These are phyloP conservation scores for Lepidium campestre DNA, from an alignment of 441 rosid genomes.

Conservation along the genomic window DNA sequence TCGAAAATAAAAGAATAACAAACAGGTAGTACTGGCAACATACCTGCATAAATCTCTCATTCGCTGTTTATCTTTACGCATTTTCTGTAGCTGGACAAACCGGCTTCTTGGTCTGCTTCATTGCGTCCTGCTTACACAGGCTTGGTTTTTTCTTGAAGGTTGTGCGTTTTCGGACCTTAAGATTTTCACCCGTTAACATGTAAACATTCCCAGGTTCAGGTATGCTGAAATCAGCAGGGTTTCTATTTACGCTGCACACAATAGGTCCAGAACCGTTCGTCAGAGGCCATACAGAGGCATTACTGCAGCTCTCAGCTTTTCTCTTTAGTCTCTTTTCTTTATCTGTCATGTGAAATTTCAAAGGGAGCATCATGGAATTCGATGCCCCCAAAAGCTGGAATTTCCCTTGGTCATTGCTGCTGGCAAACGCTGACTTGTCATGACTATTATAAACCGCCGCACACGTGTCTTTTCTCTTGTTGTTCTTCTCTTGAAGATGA, in stretches of 20 bases:
- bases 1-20: not conserved
- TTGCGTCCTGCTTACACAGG: slow-evolving; percentile 30
- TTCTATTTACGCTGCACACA: slow-evolving; percentile 61
- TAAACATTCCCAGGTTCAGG: slow-evolving; percentile 64
- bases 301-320: slow-evolving; percentile 23
- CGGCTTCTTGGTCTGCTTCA: slow-evolving; percentile 51
- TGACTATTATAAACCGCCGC: slow-evolving; percentile 30
- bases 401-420: slow-evolving; percentile 33
- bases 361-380: slow-evolving; percentile 40
- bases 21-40: not conserved
- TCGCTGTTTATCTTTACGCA: not conserved
- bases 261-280: slow-evolving; percentile 34
- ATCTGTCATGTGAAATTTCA: slow-evolving; percentile 29
- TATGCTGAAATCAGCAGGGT: slow-evolving; percentile 86
- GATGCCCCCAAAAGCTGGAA: slow-evolving; percentile 38
- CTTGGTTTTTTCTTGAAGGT: slow-evolving; percentile 31
- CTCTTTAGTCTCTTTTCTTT: slow-evolving; percentile 35
- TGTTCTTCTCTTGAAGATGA: slow-evolving; percentile 38
- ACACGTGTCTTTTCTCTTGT: slow-evolving; percentile 38
- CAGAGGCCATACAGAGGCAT: slow-evolving; percentile 28
- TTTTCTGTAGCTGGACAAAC: slow-evolving; percentile 29
- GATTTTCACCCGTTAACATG: slow-evolving; percentile 61
- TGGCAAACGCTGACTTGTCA: slow-evolving; percentile 27
- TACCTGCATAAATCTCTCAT: slow-evolving; percentile 31
- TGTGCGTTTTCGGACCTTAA: slow-evolving; percentile 38